Evolutionary conservation across 768 basidiomycete species (phyloP).

Genomic region (Lactarius trivialis): DNA sequence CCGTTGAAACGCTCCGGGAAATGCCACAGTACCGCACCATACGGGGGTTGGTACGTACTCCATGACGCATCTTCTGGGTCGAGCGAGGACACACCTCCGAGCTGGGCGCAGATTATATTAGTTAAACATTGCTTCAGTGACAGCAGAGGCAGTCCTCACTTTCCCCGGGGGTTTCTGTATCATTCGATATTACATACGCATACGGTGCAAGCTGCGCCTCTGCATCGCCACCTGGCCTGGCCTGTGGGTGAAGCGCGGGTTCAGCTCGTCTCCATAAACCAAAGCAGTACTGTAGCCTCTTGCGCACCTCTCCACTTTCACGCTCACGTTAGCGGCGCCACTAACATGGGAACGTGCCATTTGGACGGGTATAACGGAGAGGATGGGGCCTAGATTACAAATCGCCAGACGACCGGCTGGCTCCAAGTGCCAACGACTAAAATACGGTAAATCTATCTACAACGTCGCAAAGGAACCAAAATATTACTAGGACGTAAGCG

Average conservation of each 20-base stretch:
- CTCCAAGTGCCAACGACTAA: conserved; percentile 12
- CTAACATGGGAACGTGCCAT: background rate
- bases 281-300: background rate
- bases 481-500: background rate
- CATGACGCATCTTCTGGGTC: background rate
- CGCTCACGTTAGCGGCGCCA: background rate
- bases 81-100: background rate
- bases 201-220: background rate
- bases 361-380: background rate
- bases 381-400: conserved; percentile 8
- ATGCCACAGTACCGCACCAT: background rate
- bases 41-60: background rate
- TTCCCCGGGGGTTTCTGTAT: too few species aligned
- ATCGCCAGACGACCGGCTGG: background rate
- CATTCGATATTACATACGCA: background rate
- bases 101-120: background rate
- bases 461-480: background rate
- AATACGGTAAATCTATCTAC: conserved; percentile 13
- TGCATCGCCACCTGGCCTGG: background rate
- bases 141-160: background rate
- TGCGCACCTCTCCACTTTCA: conserved; percentile 16
- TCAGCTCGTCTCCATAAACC: background rate
- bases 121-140: background rate
- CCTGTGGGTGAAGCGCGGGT: background rate
- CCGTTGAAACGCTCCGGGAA: background rate